Evolutionary conservation across 2,329 filamentous ascomycete species (phyloP).

Genomic region (Fusarium drepaniforme): DNA sequence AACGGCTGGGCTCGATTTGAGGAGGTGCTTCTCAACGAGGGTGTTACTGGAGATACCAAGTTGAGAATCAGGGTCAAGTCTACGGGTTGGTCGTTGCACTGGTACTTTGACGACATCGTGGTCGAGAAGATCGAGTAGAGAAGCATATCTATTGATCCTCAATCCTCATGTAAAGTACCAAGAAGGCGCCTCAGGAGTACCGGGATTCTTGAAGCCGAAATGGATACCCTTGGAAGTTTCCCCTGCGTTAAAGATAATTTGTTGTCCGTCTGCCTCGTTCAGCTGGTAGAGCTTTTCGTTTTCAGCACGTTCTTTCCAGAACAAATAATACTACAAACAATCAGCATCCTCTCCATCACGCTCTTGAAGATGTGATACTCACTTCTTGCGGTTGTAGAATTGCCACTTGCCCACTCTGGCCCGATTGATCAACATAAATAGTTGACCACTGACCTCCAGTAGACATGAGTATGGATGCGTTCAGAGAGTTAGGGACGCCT

Average conservation of each 20-base stretch:
- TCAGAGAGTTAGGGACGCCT: neutral
- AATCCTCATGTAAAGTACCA: neutral
- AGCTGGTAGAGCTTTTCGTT: neutral
- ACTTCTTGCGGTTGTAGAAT: neutral
- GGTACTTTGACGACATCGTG: neutral
- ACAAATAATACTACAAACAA: neutral
- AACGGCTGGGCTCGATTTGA: neutral
- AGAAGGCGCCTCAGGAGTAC: neutral
- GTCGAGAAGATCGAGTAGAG: neutral
- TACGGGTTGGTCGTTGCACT: neutral
- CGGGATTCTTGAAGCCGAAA: neutral
- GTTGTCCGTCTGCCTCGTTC: neutral
- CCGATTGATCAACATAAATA: neutral
- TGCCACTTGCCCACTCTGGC: neutral
- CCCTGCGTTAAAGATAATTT: neutral
- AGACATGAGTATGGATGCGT: neutral
- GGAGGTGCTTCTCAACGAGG: neutral
- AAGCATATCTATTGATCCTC: neutral
- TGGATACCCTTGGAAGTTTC: neutral
- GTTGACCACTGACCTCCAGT: neutral
- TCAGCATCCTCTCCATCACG: neutral
- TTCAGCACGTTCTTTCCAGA: neutral
- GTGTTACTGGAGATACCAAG: neutral
- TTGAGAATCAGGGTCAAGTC: neutral
- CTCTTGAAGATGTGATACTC: neutral